Conservation (phyloP, 441 rosid genomes). For the Hypseocharis bilobata region DNA sequence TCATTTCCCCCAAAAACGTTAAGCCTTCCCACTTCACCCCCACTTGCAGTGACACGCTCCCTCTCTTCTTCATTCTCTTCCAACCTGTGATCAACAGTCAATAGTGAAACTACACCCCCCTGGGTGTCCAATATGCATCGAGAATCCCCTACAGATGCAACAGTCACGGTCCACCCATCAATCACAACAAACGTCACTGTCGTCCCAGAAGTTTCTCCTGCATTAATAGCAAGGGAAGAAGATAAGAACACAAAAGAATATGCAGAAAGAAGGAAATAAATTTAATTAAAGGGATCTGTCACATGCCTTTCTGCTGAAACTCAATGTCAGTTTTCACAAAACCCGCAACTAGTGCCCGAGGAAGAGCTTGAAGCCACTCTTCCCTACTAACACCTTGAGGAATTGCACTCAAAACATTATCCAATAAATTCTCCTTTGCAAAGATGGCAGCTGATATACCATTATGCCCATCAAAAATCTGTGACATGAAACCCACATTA, state of each 20-base stretch:
- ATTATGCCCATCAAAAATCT: slow-evolving; percentile 84
- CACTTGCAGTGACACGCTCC: slow-evolving; percentile 80
- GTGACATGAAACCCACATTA: slow-evolving; percentile 19
- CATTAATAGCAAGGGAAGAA: slow-evolving; percentile 5
- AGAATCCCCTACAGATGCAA: slow-evolving; percentile 86
- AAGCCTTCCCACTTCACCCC: slow-evolving; percentile 91
- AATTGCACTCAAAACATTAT: slow-evolving; percentile 60
- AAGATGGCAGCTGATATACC: slow-evolving; percentile 81
- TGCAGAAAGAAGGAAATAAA: slow-evolving; percentile 3
- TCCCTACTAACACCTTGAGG: slow-evolving; percentile 61
- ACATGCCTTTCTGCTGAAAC: slow-evolving; percentile 71
- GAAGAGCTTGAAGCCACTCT: slow-evolving; percentile 77
- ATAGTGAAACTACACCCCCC: slow-evolving; percentile 50
- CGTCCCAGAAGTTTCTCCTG: slow-evolving; percentile 88
- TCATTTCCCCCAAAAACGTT: slow-evolving; percentile 65
- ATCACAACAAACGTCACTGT: slow-evolving; percentile 80
- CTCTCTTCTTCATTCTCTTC: slow-evolving; percentile 82
- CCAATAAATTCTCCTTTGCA: slow-evolving; percentile 60
- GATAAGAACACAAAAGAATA: neutral
- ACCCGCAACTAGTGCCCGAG: slow-evolving; percentile 85
- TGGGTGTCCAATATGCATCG: slow-evolving; percentile 72
- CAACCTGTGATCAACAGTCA: slow-evolving; percentile 79
- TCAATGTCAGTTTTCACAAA: slow-evolving; percentile 87
- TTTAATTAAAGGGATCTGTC: slow-evolving; percentile 1
- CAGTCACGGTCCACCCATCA: slow-evolving; percentile 86